Evolutionary conservation across 2,329 filamentous ascomycete species (phyloP), one percentile per base, ranked within the genome.

Genomic region (Emmonsiellopsis sp.): DNA sequence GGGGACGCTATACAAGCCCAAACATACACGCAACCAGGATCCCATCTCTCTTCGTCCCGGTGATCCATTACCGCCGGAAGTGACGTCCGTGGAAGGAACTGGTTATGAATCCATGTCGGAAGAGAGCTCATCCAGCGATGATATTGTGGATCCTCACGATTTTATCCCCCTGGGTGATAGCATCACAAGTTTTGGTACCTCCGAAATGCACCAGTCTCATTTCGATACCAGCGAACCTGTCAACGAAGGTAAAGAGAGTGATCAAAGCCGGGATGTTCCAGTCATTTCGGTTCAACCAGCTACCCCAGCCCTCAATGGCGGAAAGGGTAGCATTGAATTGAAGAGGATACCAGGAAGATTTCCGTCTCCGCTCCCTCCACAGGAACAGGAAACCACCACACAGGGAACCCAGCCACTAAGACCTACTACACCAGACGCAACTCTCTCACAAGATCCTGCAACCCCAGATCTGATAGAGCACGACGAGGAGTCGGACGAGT

Each of bases 21-120:
- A 52, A 38, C 41, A 52, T 31, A 30, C 32, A 5, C 40, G 20
- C 1, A 4, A 35, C 31, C 26, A 43, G n/a, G 15, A 31, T 10
- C 7, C 50, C 9, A 43, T 16, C 4, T 7, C 38, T 38, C 8
- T 30, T 77, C 15, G 3, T n/a, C 34, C 76, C 57, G 74, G 80
- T 51, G 81, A 87, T 57, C 86, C 87, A 13, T 66, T 89, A 35
- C 83, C 87, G 4, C 85, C 85, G 1, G 78, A 88, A 13, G 83
- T 87, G 10, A 86, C 84, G 0, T 84, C 83, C 1, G 79, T 85
- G 15, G 85, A 90, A 63, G 82, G 80, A 8, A 79, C 70, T 53
- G 84, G 81, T 1, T 83, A 87, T 58, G 69, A 76, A 11, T 87
- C 83, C 11, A 82, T 86, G 55, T 81, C 76, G 45, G 73, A 75